A percentile compares a stretch with the other conserved stretches of the same genome.
Conservation (phyloP, 2,329 filamentous ascomycete genomes). For the Sclerotinia subarctica region DNA sequence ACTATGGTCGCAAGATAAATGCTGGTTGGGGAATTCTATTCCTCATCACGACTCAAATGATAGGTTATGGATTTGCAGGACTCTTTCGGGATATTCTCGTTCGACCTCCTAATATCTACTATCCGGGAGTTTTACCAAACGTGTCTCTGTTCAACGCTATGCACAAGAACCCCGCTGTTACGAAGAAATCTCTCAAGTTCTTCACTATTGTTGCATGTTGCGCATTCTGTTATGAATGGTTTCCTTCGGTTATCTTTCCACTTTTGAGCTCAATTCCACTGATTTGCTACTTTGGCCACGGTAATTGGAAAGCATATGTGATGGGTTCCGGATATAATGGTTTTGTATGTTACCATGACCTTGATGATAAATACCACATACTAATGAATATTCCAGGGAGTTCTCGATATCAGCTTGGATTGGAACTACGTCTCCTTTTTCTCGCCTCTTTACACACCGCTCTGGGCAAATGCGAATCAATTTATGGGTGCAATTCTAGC, state of each 20-base stretch:
- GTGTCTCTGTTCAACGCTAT: constrained; percentile 43
- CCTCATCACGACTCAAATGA: constrained; percentile 58
- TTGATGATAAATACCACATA: neutral
- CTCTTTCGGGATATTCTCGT: constrained; percentile 57
- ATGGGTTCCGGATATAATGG: constrained; percentile 45
- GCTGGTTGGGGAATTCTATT: constrained; percentile 47
- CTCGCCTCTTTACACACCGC: constrained; percentile 33
- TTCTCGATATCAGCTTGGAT: constrained; percentile 43
- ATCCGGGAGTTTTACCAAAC: constrained; percentile 55
- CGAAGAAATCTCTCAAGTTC: constrained; percentile 39
- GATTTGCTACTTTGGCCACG: constrained; percentile 47
- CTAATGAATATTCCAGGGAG: constrained; percentile 23
- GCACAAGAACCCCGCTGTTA: constrained; percentile 41
- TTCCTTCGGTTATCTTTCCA: constrained; percentile 22
- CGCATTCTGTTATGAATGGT: constrained; percentile 20
- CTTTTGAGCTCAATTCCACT: constrained; percentile 49
- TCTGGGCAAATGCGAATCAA: constrained; percentile 38
- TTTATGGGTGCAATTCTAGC: constrained; percentile 37
- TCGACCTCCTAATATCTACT: constrained; percentile 60
- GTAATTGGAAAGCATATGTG: constrained; percentile 49
- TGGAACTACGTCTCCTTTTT: constrained; percentile 43
- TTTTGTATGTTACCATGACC: neutral
- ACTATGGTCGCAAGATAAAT: constrained; percentile 46
- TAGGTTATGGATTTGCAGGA: constrained; percentile 62
- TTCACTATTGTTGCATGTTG: constrained; percentile 35